Evolutionary conservation across 805 yeast genomes (phyloP).

Genomic region (Wickerhamiella brachini): DNA sequence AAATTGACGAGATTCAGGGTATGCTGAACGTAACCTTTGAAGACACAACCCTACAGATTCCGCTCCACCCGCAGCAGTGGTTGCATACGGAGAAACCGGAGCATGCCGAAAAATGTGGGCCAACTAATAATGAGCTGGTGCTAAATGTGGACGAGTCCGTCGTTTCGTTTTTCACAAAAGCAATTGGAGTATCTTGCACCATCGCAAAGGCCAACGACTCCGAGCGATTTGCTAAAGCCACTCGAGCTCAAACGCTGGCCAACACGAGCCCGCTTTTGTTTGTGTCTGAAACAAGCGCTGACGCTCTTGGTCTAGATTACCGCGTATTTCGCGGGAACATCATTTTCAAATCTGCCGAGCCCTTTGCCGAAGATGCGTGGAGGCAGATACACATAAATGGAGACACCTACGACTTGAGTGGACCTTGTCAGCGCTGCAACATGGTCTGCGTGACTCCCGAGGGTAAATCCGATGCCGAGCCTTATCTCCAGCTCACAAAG

Average conservation of each 20-base stretch:
- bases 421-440: slow-evolving; percentile 30
- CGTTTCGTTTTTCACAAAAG: slow-evolving; percentile 21
- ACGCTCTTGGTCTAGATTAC: slow-evolving; percentile 10
- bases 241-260: slow-evolving; percentile 11
- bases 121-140: not conserved
- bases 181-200: slow-evolving; percentile 26
- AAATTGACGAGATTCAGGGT: slow-evolving; percentile 10
- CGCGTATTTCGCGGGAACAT: slow-evolving; percentile 30
- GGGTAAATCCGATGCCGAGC: slow-evolving; percentile 24
- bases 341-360: slow-evolving; percentile 18
- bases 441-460: slow-evolving; percentile 31
- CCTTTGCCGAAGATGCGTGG: slow-evolving; percentile 32
- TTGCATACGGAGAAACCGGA: not conserved
- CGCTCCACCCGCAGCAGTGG: slow-evolving; percentile 8
- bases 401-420: slow-evolving; percentile 13
- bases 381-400: slow-evolving; percentile 10
- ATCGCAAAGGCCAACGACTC: slow-evolving; percentile 19
- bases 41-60: slow-evolving; percentile 1
- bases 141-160: slow-evolving; percentile 14
- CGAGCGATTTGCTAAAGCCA: slow-evolving; percentile 5
- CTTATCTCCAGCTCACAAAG: slow-evolving; percentile 25
- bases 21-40: not conserved
- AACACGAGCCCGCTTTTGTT: slow-evolving; percentile 31
- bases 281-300: slow-evolving; percentile 24
- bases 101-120: not conserved